A percentile compares a stretch with the other conserved stretches of the same genome.
Conservation (phyloP, 2,329 filamentous ascomycete genomes). For the Colletotrichum plurivorum region DNA sequence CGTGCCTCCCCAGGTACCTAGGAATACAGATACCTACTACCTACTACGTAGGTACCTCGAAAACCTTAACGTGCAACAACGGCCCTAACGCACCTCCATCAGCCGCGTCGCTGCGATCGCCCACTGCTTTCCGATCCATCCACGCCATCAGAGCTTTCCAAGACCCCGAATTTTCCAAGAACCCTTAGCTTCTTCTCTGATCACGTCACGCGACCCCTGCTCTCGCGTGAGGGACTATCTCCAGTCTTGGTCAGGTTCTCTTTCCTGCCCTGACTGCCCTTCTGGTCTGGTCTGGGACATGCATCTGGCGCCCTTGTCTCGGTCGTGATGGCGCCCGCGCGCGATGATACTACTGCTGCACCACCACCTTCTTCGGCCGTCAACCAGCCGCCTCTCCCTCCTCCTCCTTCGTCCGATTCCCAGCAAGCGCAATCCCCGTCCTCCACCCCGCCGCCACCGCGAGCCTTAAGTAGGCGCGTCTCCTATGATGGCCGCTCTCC, state of each 20-base stretch:
- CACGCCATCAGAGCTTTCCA: slow-evolving; percentile 2
- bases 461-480: slow-evolving; percentile 32
- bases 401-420: slow-evolving; percentile 18
- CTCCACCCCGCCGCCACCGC: slow-evolving; percentile 22
- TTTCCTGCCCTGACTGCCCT: background rate
- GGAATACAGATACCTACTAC: too few species aligned
- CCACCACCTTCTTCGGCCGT: slow-evolving; percentile 19
- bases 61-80: slow-evolving; percentile 8
- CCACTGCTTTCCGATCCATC: slow-evolving; percentile 3
- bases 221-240: slow-evolving; percentile 28
- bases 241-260: background rate
- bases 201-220: slow-evolving; percentile 48
- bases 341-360: slow-evolving; percentile 18
- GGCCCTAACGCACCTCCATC: slow-evolving; percentile 27
- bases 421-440: slow-evolving; percentile 28
- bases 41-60: too few species aligned
- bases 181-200: slow-evolving; percentile 19
- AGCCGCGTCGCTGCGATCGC: slow-evolving; percentile 22
- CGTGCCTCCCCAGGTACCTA: too few species aligned
- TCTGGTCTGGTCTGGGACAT: slow-evolving; percentile 17
- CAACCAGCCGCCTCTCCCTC: background rate
- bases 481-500: slow-evolving; percentile 31
- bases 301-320: slow-evolving; percentile 21
- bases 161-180: slow-evolving; percentile 10
- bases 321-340: slow-evolving; percentile 34